Conservation (phyloP, 2,329 filamentous ascomycete genomes). For the Harringtonia lauricola region DNA sequence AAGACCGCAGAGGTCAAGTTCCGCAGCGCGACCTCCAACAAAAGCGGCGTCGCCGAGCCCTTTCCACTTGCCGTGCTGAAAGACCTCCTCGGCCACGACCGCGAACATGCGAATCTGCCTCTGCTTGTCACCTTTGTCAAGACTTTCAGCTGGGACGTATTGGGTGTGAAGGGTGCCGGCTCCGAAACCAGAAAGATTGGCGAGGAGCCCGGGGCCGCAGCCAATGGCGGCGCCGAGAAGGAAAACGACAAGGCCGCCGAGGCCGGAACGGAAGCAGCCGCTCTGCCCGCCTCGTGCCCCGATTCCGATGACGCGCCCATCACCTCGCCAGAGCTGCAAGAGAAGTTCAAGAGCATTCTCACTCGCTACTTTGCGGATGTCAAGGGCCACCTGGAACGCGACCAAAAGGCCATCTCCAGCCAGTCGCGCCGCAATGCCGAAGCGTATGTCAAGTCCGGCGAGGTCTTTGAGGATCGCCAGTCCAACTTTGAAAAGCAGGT, state of each 20-base stretch:
- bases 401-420: constrained; percentile 77
- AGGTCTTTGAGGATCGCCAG: constrained; percentile 96
- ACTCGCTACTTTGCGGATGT: constrained; percentile 88
- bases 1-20: constrained; percentile 53
- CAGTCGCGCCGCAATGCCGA: constrained; percentile 94
- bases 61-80: constrained; percentile 97
- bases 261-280: constrained; percentile 26
- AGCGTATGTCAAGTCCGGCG: constrained; percentile 95
- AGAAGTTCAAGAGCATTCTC: constrained; percentile 77
- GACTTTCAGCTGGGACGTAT: constrained; percentile 88
- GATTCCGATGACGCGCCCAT: constrained; percentile 44
- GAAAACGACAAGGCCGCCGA: constrained; percentile 23
- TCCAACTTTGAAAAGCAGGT: constrained; percentile 89
- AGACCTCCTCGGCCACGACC: constrained; percentile 85
- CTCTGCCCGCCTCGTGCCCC: background rate
- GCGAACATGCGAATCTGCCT: constrained; percentile 83
- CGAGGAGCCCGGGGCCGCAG: constrained; percentile 58
- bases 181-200: constrained; percentile 78
- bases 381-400: constrained; percentile 75
- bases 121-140: constrained; percentile 93
- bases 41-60: constrained; percentile 65
- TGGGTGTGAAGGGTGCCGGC: constrained; percentile 63
- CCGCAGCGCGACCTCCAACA: constrained; percentile 41
- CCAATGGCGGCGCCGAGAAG: constrained; percentile 13
- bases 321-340: constrained; percentile 63